A percentile compares a stretch with the other conserved stretches of the same genome.
phyloP scores from a whole-genome alignment of 306 rosid species.

The Sechiopsis laciniata region DNA sequence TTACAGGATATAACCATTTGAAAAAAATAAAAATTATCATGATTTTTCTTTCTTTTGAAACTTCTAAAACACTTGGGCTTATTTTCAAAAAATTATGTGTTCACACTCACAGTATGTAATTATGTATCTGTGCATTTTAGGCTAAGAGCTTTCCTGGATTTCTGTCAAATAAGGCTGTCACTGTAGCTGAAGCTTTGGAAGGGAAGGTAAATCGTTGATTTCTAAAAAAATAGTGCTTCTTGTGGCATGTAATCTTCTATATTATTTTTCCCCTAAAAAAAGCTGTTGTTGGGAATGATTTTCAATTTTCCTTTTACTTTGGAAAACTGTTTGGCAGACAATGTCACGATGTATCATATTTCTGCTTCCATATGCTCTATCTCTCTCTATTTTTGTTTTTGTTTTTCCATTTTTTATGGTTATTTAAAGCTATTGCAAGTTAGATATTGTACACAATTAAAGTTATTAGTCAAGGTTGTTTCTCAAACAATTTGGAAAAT shows the following conservation, averaged over 20 bases:
- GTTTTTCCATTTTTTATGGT: not conserved
- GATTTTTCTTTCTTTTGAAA: slow-evolving; percentile 11
- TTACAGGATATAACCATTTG: slow-evolving; percentile 20
- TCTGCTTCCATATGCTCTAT: not conserved
- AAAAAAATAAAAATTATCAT: not conserved
- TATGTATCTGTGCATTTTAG: slow-evolving; percentile 37
- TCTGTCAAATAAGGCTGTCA: slow-evolving; percentile 60
- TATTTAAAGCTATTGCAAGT: not conserved
- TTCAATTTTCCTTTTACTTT: not conserved
- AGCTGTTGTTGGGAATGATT: not conserved
- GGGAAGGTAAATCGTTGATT: slow-evolving; percentile 68
- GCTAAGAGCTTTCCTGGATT: slow-evolving; percentile 68
- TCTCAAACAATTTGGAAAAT: not conserved
- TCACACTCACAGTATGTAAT: slow-evolving; percentile 2
- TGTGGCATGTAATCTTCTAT: not conserved
- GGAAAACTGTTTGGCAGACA: not conserved
- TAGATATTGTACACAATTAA: not conserved
- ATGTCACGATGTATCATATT: not conserved
- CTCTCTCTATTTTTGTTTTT: not conserved
- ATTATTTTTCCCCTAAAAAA: not conserved
- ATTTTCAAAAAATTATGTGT: not conserved
- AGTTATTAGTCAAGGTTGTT: not conserved
- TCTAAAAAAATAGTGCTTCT: not conserved
- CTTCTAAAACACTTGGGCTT: not conserved
- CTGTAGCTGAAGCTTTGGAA: slow-evolving; percentile 78